phyloP scores from a whole-genome alignment of 2,329 filamentous ascomycete species.

The Ophiostoma sp. region DNA sequence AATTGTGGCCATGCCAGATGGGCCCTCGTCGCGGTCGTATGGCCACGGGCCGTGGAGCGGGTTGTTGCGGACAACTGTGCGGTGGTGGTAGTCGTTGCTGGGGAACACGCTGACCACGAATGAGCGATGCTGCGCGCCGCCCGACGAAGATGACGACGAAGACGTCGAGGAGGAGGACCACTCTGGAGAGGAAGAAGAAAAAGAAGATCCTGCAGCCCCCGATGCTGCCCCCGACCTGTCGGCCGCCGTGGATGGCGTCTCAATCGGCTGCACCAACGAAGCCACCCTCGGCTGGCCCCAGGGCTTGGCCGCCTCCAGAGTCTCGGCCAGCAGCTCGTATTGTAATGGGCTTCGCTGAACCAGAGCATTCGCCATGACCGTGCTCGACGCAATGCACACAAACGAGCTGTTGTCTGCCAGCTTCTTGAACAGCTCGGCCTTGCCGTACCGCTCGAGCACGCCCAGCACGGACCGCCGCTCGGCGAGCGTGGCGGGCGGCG shows the following conservation, averaged over 20 bases:
- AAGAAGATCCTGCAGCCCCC: not conserved
- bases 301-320: conserved; percentile 31
- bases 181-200: not conserved
- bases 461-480: conserved; percentile 58
- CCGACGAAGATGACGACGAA: not conserved
- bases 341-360: conserved; percentile 49
- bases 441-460: conserved; percentile 50
- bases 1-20: not conserved
- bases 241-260: conserved; percentile 4
- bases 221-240: not conserved
- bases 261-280: conserved; percentile 29
- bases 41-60: conserved; percentile 48
- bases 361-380: conserved; percentile 43
- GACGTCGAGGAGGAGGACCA: not conserved
- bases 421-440: conserved; percentile 55
- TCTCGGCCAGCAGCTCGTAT: conserved; percentile 43
- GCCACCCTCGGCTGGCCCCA: conserved; percentile 29
- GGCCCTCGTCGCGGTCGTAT: conserved; percentile 26
- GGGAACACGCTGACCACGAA: conserved; percentile 48
- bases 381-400: conserved; percentile 49
- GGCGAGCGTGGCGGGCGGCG: conserved; percentile 51
- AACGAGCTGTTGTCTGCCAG: conserved; percentile 50
- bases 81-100: conserved; percentile 44
- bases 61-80: conserved; percentile 38
- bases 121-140: conserved; percentile 34